A percentile compares a stretch with the other conserved stretches of the same genome.
Conservation (phyloP, 441 rosid genomes). For the Omphalea diandra region DNA sequence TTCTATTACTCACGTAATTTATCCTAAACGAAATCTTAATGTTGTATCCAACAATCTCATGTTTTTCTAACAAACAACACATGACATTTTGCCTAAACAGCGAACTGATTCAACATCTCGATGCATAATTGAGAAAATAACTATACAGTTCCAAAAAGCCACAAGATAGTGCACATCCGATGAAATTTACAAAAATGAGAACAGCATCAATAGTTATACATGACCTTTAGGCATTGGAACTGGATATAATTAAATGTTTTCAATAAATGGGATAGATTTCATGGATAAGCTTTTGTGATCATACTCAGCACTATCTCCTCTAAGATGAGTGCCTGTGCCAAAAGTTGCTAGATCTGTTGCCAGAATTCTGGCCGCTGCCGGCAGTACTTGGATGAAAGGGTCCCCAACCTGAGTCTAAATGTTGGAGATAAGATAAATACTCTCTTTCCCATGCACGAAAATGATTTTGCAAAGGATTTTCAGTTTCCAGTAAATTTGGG, state of each 20-base stretch:
- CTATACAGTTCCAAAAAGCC: constrained; percentile 23
- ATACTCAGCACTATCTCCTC: constrained; percentile 17
- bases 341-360: constrained; percentile 35
- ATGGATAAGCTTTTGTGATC: not conserved
- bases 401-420: constrained; percentile 36
- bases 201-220: constrained; percentile 11
- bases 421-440: constrained; percentile 39
- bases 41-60: too few species aligned
- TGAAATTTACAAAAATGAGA: constrained; percentile 19
- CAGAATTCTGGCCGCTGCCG: constrained; percentile 30
- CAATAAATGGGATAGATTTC: constrained; percentile 6
- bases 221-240: not conserved
- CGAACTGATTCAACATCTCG: constrained; percentile 2
- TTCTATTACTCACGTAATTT: too few species aligned
- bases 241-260: constrained; percentile 10
- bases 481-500: constrained; percentile 38
- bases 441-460: constrained; percentile 42
- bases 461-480: constrained; percentile 23
- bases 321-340: constrained; percentile 38
- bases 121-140: not conserved
- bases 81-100: not conserved
- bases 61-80: not conserved
- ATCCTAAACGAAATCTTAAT: too few species aligned
- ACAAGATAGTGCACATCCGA: not conserved
- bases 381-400: constrained; percentile 29